Percentiles rank a stretch among this genome's conserved stretches.
Conservation (phyloP, 148 eudicot species). For the Nyssa sinensis region DNA sequence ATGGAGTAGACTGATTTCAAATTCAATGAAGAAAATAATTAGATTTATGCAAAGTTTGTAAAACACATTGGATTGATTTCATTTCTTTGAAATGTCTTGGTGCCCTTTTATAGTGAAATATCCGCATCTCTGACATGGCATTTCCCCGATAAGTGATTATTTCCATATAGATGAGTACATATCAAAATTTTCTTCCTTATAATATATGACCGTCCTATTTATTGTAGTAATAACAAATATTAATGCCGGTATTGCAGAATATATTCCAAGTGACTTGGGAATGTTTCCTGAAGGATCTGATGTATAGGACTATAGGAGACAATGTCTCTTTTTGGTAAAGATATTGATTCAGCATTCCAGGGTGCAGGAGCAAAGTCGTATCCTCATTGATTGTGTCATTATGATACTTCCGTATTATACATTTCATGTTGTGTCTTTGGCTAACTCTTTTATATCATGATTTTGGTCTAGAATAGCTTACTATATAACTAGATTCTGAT, state of each 20-base stretch:
- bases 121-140: background rate
- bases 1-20: background rate
- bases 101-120: background rate
- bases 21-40: background rate
- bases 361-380: slow-evolving; percentile 49
- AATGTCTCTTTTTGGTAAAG: slow-evolving; percentile 36
- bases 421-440: background rate
- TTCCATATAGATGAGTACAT: background rate
- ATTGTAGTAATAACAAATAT: background rate
- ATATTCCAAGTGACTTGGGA: background rate
- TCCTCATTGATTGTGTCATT: slow-evolving; percentile 16
- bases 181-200: background rate
- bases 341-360: slow-evolving; percentile 31
- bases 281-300: slow-evolving; percentile 3
- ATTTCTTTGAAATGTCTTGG: background rate
- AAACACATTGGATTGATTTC: background rate
- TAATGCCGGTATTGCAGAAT: slow-evolving; percentile 14
- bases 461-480: background rate
- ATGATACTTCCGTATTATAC: background rate
- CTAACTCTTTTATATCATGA: background rate
- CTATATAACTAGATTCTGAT: background rate
- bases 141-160: background rate
- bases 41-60: background rate
- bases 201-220: background rate
- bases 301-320: slow-evolving; percentile 9